phyloP scores from a whole-genome alignment of 768 basidiomycete genomes.

The Pleurotus tuoliensis region DNA sequence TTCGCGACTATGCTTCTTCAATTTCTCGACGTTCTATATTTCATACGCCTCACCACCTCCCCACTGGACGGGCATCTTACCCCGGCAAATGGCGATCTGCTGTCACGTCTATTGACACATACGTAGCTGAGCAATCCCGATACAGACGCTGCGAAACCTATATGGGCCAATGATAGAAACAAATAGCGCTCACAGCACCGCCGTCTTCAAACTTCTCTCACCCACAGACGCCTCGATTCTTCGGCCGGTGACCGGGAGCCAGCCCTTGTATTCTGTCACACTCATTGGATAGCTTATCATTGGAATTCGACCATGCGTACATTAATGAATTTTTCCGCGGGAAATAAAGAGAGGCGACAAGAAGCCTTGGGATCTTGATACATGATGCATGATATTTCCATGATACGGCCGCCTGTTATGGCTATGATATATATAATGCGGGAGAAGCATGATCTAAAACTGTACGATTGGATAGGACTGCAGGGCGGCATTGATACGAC shows the following conservation, averaged over 20 bases:
- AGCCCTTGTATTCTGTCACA: neutral
- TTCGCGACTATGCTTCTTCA: neutral
- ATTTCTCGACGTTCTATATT: neutral
- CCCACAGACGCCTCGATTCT: neutral
- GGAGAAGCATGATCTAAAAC: constrained; percentile 6
- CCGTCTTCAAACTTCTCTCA: neutral
- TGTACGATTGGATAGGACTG: neutral
- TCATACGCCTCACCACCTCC: neutral
- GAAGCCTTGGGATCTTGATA: neutral
- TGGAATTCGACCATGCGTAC: neutral
- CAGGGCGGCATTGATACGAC: neutral
- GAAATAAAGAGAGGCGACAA: neutral
- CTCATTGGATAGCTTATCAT: neutral
- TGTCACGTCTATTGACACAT: neutral
- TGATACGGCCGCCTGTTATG: neutral
- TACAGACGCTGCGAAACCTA: constrained; percentile 26
- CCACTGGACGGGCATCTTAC: neutral
- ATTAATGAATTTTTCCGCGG: neutral
- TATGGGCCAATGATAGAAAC: constrained; percentile 26
- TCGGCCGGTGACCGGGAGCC: neutral
- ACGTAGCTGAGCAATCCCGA: constrained; percentile 6
- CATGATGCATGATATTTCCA: no score
- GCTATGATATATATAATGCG: neutral
- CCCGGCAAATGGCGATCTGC: neutral
- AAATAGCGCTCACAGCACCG: constrained; percentile 8